Conservation (phyloP, 306 rosid species). For the Prunus persica region Prunus_persica_NCBIv2 NC_034016.1:477001-477500, state of each 20-base stretch:
- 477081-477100: constrained; percentile 60
- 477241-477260: constrained; percentile 29
- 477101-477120: constrained; percentile 21
- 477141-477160: constrained; percentile 40
- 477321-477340: neutral
- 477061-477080: constrained; percentile 20
- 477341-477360: neutral
- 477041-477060: constrained; percentile 15
- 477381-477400: neutral
- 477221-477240: neutral
- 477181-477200: constrained; percentile 11
- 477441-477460: neutral
- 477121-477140: constrained; percentile 46
- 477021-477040: constrained; percentile 18
- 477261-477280: constrained; percentile 29
- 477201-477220: neutral
- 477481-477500: neutral
- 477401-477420: neutral
- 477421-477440: neutral
- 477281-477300: constrained; percentile 18
- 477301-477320: constrained; percentile 1
- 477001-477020: constrained; percentile 1
- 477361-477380: neutral
- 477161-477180: too few species aligned
- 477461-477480: neutral